Conservation (phyloP, 2,329 filamentous ascomycete species). For the Neoscytalidium dimidiatum region DNA sequence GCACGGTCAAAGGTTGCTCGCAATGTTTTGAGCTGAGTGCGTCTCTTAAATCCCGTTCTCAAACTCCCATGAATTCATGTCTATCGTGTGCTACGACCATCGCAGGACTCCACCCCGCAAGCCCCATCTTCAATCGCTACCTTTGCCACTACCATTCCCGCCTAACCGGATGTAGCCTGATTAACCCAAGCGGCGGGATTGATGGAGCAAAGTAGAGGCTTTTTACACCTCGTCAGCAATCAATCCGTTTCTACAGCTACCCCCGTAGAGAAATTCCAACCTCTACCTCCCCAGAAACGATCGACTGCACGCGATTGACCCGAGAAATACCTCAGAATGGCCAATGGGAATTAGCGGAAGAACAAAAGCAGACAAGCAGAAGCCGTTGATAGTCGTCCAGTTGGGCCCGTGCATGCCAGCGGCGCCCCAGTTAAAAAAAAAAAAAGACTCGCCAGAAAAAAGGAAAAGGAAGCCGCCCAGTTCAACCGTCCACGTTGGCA, state of each 20-base stretch:
- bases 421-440: background rate
- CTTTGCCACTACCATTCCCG: background rate
- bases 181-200: background rate
- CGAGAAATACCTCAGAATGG: background rate
- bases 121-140: background rate
- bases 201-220: background rate
- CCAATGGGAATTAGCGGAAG: background rate
- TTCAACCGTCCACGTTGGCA: slow-evolving; percentile 2
- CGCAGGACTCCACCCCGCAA: background rate
- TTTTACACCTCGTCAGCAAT: background rate
- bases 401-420: background rate
- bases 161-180: background rate
- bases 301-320: background rate
- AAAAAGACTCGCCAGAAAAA: slow-evolving; percentile 2
- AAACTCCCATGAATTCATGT: slow-evolving; percentile 19
- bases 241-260: background rate
- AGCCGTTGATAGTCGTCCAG: background rate
- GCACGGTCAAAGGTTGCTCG: too few relatives aligned
- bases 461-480: slow-evolving; percentile 6
- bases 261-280: too few relatives aligned
- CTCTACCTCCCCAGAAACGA: background rate
- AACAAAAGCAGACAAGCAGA: background rate
- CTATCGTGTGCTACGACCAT: slow-evolving; percentile 11
- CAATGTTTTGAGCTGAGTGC: too few relatives aligned
- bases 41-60: background rate